Base-by-base conservation (phyloP, 169 alveolate genomes). In the Cytauxzoon felis region DNA sequence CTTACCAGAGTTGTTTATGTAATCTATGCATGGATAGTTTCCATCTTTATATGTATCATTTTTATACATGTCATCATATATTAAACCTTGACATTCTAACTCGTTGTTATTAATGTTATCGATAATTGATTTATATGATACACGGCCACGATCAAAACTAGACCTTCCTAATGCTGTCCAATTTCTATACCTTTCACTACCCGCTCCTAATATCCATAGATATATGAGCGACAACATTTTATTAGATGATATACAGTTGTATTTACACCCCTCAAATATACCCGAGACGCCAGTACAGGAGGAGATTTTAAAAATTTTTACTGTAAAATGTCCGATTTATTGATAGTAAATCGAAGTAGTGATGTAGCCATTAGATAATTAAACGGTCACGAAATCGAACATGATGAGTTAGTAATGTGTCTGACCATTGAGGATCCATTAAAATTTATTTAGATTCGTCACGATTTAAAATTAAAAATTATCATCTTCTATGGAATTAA, bases 91-190 rank as follows among this genome's bases (percentile, higher is more conserved):
- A 54, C 83, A 73, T 42, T 73, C 83, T 33, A 41, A 45, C 26
- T 73, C 83, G 18, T 67, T 16, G 16, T 61, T 64, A 3, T 50
- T 50, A 23, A 56, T 54, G 18, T 51, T n/a, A 33, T 62, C 53
- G 8, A 53, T 8, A n/a, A 73, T 13, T 1, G 38, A 57, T 3
- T 73, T 66, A 48, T 73, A 73, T 9, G 70, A 19, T 0, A 59
- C 51, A 26, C 64, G 62, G 1, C 83, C 83, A 13, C 78, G 16
- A 19, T 26, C 58, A 40, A 45, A 73, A 21, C 45, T 18, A 48
- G 57, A 13, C 42, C 56, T 47, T 13, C 79, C 83, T 3, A 59
- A 5, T 1, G 53, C 45, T 23, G 42, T 18, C 83, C 83, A 73
- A 40, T 42, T 52, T 32, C 62, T 61, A 45, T 62, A 73, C 13